These are phyloP conservation scores for Seiridium cupressi DNA, from an alignment of 2,329 filamentous ascomycete species.

Conservation along the genomic window DNA sequence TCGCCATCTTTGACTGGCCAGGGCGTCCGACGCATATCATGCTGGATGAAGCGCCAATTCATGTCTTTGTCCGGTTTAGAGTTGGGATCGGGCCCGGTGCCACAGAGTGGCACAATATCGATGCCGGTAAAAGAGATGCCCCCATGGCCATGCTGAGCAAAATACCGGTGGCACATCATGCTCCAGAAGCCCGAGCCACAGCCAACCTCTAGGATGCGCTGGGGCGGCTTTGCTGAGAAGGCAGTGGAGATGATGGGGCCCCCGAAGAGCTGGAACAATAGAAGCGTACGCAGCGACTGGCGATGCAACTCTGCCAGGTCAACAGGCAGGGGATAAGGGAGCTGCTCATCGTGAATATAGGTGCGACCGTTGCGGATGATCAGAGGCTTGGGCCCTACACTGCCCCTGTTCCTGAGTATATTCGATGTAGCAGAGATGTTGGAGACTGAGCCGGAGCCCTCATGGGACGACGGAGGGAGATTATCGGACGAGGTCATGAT, in stretches of 20 bases:
- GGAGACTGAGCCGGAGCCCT: slow-evolving; percentile 31
- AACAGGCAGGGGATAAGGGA: slow-evolving; percentile 82
- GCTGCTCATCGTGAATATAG: slow-evolving; percentile 71
- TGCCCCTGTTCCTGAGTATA: slow-evolving; percentile 19
- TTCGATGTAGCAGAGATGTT: slow-evolving; percentile 19
- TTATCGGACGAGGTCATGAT: slow-evolving; percentile 49
- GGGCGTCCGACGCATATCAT: slow-evolving; percentile 74
- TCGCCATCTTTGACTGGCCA: slow-evolving; percentile 77
- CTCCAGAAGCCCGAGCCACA: slow-evolving; percentile 92
- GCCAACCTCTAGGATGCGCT: slow-evolving; percentile 78
- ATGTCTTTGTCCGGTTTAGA: slow-evolving; percentile 67
- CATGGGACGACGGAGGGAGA: slow-evolving; percentile 37
- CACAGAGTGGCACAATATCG: slow-evolving; percentile 73
- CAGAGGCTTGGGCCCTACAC: slow-evolving; percentile 49
- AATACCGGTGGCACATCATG: slow-evolving; percentile 80
- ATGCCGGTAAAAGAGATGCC: slow-evolving; percentile 78
- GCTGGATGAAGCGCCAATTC: slow-evolving; percentile 85
- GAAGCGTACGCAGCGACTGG: slow-evolving; percentile 79
- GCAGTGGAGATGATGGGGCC: slow-evolving; percentile 73
- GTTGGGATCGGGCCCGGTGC: slow-evolving; percentile 31
- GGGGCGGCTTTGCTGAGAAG: slow-evolving; percentile 65
- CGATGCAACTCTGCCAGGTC: slow-evolving; percentile 86
- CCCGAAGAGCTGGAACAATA: slow-evolving; percentile 79
- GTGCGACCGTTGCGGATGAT: slow-evolving; percentile 75
- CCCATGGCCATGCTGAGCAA: slow-evolving; percentile 64